Percentiles rank a stretch among this genome's conserved stretches.
These are phyloP conservation scores for Pestalotiopsis sp. DNA, from an alignment of 2,329 filamentous ascomycete species.

Conservation along the genomic window DNA sequence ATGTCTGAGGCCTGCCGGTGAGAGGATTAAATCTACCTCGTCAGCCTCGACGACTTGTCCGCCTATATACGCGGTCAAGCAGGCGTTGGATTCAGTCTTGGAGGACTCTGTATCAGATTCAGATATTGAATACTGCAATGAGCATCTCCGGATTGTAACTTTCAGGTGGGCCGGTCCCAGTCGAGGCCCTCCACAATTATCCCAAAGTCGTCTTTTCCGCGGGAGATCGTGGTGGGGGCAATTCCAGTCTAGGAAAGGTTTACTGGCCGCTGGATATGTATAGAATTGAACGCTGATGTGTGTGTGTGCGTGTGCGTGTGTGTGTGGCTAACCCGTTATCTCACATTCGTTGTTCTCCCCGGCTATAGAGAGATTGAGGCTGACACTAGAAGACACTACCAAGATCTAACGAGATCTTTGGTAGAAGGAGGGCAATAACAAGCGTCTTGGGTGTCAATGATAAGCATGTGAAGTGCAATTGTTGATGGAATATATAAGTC, in stretches of 20 bases:
- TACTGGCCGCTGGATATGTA: background rate
- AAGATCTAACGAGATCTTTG: background rate
- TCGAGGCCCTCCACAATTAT: slow-evolving; percentile 18
- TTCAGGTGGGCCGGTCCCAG: slow-evolving; percentile 20
- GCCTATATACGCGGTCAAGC: slow-evolving; percentile 16
- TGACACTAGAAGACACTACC: background rate
- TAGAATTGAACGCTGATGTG: background rate
- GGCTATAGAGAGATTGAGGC: background rate
- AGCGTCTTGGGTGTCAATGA: background rate
- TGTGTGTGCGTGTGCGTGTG: no score
- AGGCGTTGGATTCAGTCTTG: no score
- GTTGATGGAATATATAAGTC: background rate
- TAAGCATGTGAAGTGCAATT: background rate
- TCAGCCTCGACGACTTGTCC: background rate
- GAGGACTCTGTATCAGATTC: background rate
- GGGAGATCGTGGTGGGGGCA: slow-evolving; percentile 21
- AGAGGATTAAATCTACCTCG: background rate
- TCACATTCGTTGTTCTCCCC: background rate
- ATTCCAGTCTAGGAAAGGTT: slow-evolving; percentile 12
- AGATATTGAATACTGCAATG: slow-evolving; percentile 9
- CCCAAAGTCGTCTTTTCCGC: slow-evolving; percentile 24
- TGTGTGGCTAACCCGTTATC: slow-evolving; percentile 1
- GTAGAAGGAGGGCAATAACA: background rate
- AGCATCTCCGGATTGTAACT: slow-evolving; percentile 28
- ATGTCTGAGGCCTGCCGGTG: background rate